Base-by-base conservation (phyloP, 192 early-diverging fungal genomes). In the Piromyces finnis region DNA sequence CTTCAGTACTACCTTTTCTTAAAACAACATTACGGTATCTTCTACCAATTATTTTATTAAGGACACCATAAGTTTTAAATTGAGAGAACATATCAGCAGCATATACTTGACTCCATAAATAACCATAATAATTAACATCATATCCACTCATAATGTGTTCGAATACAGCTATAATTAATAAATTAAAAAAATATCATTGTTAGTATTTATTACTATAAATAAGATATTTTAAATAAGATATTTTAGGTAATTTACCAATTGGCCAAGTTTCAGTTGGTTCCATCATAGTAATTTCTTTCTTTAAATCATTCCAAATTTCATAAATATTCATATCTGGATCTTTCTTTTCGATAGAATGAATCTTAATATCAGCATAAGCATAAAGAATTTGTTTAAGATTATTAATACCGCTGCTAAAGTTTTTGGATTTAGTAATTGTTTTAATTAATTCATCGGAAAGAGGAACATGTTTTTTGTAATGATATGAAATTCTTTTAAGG, bases 1-100 rank as follows among this genome's bases (percentile, higher is more conserved):
- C 94, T 39, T 39, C 14, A 39, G 37, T 39, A 39, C 92, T 91
- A 30, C 92, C 92, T 18, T 88, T 91, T 7, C 85, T 84, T 59
- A 96, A 85, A 82, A 96, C 91, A 39, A 88, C 86, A 27, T 87
- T 86, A 80, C 94, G 92, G 80, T 95, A 95, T 82, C 88, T 88
- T n/a, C 85, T 41, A 27, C 94, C 94, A 7, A 89, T 86, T 32
- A 82, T 82, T 12, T 84, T 79, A 82, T 90, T 90, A 39, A 15
- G 6, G 1, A 39, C 85, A 29, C 86, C 85, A 26, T 92, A 87
- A 16, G 86, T 87, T 78, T 87, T 84, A 85, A 94, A 94, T 27
- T 90, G 86, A 30, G 88, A 87, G 30, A 89, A 96, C 88, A 96
- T 92, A 86, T 96, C 94, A 29, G 91, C 91, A 5, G 92, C 90